phyloP scores from a whole-genome alignment of 179 eudicot species.

The Silene noctiflora region DNA sequence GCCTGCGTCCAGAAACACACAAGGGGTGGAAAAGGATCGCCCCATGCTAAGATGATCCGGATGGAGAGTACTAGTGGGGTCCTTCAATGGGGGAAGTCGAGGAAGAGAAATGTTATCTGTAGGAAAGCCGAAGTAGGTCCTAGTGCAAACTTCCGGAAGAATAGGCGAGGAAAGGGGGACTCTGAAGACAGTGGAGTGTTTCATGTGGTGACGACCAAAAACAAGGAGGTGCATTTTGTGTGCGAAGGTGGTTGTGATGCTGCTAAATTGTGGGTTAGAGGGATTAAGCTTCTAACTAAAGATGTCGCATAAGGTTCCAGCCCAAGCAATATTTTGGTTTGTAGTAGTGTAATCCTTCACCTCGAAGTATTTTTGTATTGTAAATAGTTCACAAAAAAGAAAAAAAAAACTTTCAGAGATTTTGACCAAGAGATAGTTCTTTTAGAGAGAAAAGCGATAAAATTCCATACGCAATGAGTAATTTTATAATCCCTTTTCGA shows the following conservation, averaged over 20 bases:
- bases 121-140: conserved; percentile 34
- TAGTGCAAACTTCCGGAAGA: conserved; percentile 31
- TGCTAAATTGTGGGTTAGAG: conserved; percentile 89
- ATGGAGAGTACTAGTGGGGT: conserved; percentile 29
- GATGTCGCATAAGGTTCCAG: conserved; percentile 37
- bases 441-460: background rate
- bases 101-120: conserved; percentile 40
- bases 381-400: conserved; percentile 20
- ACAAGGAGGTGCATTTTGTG: conserved; percentile 88
- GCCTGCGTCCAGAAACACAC: conserved; percentile 63
- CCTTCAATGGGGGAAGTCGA: conserved; percentile 38
- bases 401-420: background rate
- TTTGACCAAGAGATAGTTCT: background rate
- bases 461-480: background rate
- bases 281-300: conserved; percentile 69
- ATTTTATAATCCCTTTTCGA: too few species aligned
- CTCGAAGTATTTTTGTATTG: conserved; percentile 34
- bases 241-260: conserved; percentile 67
- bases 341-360: conserved; percentile 27
- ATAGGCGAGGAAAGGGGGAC: conserved; percentile 49
- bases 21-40: conserved; percentile 69
- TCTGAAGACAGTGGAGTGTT: conserved; percentile 55
- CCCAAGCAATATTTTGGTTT: conserved; percentile 10
- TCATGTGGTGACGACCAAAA: conserved; percentile 62
- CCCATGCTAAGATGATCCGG: conserved; percentile 52